Percentiles rank a stretch among this genome's conserved stretches.
Conservation (phyloP, 345 rosid genomes). For the Ceriops zippeliana region DNA sequence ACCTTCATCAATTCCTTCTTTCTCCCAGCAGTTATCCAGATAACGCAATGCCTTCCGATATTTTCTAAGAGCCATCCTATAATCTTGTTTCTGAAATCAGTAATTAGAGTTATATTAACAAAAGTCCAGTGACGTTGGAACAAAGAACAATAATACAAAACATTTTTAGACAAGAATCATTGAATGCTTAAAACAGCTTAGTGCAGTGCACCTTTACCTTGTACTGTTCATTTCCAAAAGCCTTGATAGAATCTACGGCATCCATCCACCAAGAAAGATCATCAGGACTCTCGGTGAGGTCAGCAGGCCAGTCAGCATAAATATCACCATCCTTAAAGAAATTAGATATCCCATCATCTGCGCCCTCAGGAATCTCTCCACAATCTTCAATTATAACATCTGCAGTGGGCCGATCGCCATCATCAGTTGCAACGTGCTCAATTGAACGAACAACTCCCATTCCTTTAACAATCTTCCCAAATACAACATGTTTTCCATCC, state of each 20-base stretch:
- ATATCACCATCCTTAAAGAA: constrained; percentile 88
- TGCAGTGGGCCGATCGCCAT: constrained; percentile 47
- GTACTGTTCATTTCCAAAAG: constrained; percentile 65
- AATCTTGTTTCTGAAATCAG: constrained; percentile 65
- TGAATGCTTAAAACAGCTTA: background rate
- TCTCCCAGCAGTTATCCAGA: constrained; percentile 95
- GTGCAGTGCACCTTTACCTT: constrained; percentile 42
- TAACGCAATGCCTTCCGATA: constrained; percentile 84
- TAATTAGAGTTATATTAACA: background rate
- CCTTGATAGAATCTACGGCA: constrained; percentile 70
- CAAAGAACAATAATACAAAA: background rate
- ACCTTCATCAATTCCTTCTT: constrained; percentile 95
- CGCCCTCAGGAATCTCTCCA: constrained; percentile 75
- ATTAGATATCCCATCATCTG: constrained; percentile 72
- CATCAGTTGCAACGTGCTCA: constrained; percentile 60
- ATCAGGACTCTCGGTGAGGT: constrained; percentile 53
- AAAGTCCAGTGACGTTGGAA: background rate
- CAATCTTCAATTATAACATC: constrained; percentile 67
- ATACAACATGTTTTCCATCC: constrained; percentile 92
- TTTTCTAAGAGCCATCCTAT: constrained; percentile 90
- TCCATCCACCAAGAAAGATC: constrained; percentile 94
- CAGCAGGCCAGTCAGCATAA: constrained; percentile 91
- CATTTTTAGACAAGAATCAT: too few relatives aligned
- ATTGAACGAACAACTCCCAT: constrained; percentile 90
- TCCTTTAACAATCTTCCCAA: constrained; percentile 84